These are phyloP conservation scores for Macrolepiota albuminosa DNA, from an alignment of 768 basidiomycete genomes.

Conservation along the genomic window DNA sequence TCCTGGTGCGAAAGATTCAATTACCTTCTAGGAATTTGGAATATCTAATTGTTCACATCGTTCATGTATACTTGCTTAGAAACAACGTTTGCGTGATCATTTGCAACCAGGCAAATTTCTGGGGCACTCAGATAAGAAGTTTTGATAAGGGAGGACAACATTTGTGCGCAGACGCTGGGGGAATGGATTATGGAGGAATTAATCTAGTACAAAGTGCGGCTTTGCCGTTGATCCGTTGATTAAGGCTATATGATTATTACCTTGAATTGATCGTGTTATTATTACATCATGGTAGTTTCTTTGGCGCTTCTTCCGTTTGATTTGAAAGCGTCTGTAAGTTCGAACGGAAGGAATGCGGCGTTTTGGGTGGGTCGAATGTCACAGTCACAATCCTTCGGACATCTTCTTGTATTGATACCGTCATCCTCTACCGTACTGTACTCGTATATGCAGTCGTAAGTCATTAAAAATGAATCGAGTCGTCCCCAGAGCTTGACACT, in stretches of 20 bases:
- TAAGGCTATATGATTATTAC: no score
- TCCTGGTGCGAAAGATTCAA: conserved; percentile 42
- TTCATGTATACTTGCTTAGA: conserved; percentile 38
- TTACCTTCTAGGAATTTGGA: background rate
- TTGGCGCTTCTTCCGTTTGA: background rate
- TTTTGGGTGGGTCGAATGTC: no score
- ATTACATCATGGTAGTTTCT: background rate
- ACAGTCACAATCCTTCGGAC: no score
- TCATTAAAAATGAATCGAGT: no score
- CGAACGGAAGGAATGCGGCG: no score
- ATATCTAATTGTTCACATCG: background rate
- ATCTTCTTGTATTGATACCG: no score
- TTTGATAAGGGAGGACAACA: conserved; percentile 1
- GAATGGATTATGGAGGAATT: background rate
- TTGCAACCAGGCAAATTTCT: conserved; percentile 78
- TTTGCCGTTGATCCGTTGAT: no score
- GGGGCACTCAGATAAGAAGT: conserved; percentile 81
- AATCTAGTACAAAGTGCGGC: background rate
- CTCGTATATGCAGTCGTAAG: no score
- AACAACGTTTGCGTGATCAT: conserved; percentile 82
- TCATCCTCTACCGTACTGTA: no score
- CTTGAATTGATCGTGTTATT: background rate
- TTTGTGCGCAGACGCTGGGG: no score
- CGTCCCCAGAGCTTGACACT: no score
- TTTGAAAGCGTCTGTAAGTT: background rate